Conservation (phyloP, 495 filamentous ascomycete genomes). For the Evernia prunastri region DNA sequence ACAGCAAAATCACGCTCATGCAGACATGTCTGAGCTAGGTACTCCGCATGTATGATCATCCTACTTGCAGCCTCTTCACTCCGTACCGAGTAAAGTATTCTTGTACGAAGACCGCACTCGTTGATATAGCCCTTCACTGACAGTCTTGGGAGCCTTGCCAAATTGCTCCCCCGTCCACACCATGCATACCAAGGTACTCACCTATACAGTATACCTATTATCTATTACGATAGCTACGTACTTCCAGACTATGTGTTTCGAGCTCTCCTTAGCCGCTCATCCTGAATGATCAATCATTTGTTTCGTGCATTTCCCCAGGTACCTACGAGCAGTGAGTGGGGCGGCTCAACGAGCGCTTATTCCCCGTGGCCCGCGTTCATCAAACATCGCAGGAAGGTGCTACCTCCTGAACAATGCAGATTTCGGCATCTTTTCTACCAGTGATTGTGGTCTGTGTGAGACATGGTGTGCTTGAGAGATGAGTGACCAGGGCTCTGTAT, state of each 20-base stretch:
- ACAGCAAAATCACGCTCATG: not conserved
- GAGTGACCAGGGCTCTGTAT: slow-evolving; percentile 1
- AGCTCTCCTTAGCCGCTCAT: not conserved
- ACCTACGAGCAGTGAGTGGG: slow-evolving; percentile 4
- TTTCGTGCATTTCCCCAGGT: not conserved
- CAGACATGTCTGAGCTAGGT: not conserved
- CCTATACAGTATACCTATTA: too few species aligned
- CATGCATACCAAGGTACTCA: too few species aligned
- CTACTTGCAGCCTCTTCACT: not conserved
- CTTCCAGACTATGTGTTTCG: not conserved
- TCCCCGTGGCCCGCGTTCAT: slow-evolving; percentile 3
- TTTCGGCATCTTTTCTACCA: slow-evolving; percentile 6
- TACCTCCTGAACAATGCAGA: slow-evolving; percentile 7
- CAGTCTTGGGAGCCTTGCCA: not conserved
- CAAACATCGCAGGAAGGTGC: slow-evolving; percentile 6
- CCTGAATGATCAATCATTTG: not conserved
- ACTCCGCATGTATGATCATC: not conserved
- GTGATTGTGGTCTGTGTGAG: not conserved
- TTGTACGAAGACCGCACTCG: too few species aligned
- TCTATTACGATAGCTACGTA: not conserved
- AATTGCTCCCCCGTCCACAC: not conserved
- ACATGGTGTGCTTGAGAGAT: not conserved
- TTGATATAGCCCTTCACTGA: not conserved
- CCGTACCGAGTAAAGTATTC: too few species aligned
- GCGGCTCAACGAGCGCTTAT: slow-evolving; percentile 12